Conservation (phyloP, 768 basidiomycete species). For the Tulasnella sp. region DNA sequence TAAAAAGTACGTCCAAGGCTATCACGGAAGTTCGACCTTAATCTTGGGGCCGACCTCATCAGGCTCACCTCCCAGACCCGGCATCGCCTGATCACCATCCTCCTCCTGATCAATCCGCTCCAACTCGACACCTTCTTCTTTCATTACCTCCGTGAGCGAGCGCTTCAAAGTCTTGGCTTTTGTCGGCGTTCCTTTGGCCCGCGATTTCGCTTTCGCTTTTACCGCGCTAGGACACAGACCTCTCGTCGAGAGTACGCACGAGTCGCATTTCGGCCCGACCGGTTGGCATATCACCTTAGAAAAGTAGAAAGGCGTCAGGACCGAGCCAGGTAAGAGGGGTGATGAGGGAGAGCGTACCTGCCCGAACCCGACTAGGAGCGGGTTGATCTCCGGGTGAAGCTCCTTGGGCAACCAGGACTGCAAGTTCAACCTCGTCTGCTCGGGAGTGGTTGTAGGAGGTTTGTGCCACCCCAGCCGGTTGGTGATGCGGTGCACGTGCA, state of each 20-base stretch:
- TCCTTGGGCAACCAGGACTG: slow-evolving; percentile 76
- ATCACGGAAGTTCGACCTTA: background rate
- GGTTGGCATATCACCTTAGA: slow-evolving; percentile 55
- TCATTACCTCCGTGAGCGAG: background rate
- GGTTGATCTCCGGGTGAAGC: slow-evolving; percentile 64
- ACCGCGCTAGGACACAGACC: slow-evolving; percentile 59
- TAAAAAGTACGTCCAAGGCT: no score
- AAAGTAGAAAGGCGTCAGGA: background rate
- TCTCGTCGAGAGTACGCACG: slow-evolving; percentile 43
- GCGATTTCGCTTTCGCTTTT: slow-evolving; percentile 8
- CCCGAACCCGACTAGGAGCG: slow-evolving; percentile 72
- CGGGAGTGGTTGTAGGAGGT: slow-evolving; percentile 70
- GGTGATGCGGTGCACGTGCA: slow-evolving; percentile 92
- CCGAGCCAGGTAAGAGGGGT: background rate
- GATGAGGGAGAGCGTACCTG: slow-evolving; percentile 40
- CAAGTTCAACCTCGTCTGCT: slow-evolving; percentile 72
- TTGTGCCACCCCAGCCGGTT: slow-evolving; percentile 90
- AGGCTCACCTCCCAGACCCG: background rate
- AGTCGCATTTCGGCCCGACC: slow-evolving; percentile 50
- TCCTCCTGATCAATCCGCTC: background rate
- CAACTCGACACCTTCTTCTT: background rate
- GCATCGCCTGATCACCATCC: no score
- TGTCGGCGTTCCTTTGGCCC: background rate
- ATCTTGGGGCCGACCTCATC: background rate
- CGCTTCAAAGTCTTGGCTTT: background rate